A percentile compares a stretch with the other conserved stretches of the same genome.
Conservation (phyloP, 257 asterid genomes). For the Solanum raphanifolium region DNA sequence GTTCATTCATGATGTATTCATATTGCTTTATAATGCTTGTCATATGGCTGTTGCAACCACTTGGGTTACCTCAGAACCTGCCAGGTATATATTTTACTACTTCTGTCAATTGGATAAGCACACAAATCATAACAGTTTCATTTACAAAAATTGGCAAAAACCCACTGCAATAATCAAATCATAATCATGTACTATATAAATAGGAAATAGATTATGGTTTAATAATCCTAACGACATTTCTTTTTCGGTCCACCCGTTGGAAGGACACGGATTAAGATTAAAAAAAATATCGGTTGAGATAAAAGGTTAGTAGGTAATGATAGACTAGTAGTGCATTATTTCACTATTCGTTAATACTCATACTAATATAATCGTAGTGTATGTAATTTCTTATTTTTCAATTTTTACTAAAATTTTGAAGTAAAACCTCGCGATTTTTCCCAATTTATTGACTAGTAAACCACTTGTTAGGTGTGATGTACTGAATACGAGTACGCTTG, state of each 20-base stretch:
- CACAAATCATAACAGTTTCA: background rate
- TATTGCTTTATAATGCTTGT: background rate
- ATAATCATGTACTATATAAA: background rate
- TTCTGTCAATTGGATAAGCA: background rate
- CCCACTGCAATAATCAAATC: background rate
- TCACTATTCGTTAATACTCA: no score
- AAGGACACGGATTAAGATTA: background rate
- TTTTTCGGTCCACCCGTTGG: background rate
- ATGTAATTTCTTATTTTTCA: no score
- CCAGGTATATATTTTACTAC: background rate
- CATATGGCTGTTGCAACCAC: background rate
- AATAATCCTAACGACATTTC: background rate
- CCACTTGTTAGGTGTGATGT: background rate
- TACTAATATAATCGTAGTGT: background rate
- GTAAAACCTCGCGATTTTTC: no score
- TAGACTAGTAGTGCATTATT: background rate
- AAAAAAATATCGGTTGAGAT: background rate
- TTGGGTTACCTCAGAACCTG: background rate
- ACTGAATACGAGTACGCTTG: background rate
- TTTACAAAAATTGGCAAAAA: background rate
- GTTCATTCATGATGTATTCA: background rate
- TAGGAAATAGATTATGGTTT: background rate
- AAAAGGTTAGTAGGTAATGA: no score
- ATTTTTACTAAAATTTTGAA: no score
- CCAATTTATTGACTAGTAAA: background rate